These are phyloP conservation scores for Yarrowia sp. DNA, from an alignment of 805 yeast genomes.

Conservation along the genomic window DNA sequence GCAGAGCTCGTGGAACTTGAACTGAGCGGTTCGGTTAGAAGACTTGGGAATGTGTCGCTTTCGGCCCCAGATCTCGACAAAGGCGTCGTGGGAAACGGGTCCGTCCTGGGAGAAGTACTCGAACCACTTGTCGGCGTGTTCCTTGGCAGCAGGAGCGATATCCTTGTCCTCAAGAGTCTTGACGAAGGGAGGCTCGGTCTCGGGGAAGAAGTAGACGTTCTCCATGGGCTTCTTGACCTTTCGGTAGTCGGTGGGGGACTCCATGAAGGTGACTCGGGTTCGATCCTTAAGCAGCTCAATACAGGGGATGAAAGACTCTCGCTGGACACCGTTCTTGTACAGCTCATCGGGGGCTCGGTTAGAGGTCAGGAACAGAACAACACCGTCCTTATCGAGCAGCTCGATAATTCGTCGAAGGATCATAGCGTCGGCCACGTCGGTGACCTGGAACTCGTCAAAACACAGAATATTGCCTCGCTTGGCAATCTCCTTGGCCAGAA, in stretches of 20 bases:
- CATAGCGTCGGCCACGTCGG: conserved; percentile 99
- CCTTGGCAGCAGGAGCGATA: conserved; percentile 58
- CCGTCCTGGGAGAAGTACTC: conserved; percentile 73
- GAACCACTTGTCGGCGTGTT: conserved; percentile 81
- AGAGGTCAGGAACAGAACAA: conserved; percentile 89
- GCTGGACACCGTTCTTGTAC: conserved; percentile 91
- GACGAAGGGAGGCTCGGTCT: conserved; percentile 55
- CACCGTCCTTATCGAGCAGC: conserved; percentile 73
- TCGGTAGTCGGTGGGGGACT: conserved; percentile 94
- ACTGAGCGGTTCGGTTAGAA: conserved; percentile 84
- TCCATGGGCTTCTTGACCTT: conserved; percentile 84
- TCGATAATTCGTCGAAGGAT: conserved; percentile 76
- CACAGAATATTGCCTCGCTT: conserved; percentile 78
- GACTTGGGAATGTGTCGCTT: conserved; percentile 75
- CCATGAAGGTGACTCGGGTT: conserved; percentile 77
- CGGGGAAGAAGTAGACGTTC: conserved; percentile 76
- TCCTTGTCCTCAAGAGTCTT: conserved; percentile 56
- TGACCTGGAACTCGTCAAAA: conserved; percentile 97
- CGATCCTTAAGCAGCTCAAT: conserved; percentile 76
- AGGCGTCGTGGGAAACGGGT: conserved; percentile 50
- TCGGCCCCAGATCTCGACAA: conserved; percentile 83
- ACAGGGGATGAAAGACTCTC: conserved; percentile 91
- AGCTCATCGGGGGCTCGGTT: conserved; percentile 94
- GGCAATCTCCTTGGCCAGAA: conserved; percentile 83
- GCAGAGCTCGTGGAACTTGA: conserved; percentile 84